These are phyloP conservation scores for Articulospora tetracladia DNA, from an alignment of 495 filamentous ascomycete genomes.

Conservation along the genomic window DNA sequence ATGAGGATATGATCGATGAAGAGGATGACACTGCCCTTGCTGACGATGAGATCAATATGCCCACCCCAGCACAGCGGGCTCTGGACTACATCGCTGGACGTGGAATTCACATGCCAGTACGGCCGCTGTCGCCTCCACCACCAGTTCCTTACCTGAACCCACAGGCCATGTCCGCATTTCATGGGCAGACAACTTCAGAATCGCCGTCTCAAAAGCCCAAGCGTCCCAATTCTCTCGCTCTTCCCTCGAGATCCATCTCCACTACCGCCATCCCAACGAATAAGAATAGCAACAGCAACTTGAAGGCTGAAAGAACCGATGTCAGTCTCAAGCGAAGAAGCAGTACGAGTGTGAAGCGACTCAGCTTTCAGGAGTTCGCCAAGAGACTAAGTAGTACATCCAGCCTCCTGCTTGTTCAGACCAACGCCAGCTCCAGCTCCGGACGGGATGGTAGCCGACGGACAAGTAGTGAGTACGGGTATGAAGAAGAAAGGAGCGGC, in stretches of 20 bases:
- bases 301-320: slow-evolving; percentile 4
- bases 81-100: slow-evolving; percentile 47
- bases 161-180: slow-evolving; percentile 22
- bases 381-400: slow-evolving; percentile 47
- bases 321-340: slow-evolving; percentile 37
- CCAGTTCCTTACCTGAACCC: slow-evolving; percentile 21
- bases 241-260: slow-evolving; percentile 21
- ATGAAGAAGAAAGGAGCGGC: not conserved
- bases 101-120: slow-evolving; percentile 16
- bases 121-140: slow-evolving; percentile 18
- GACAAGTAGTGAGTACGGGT: slow-evolving; percentile 38
- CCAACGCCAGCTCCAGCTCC: slow-evolving; percentile 32
- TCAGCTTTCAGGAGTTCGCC: slow-evolving; percentile 52
- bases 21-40: slow-evolving; percentile 39
- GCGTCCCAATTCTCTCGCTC: slow-evolving; percentile 17
- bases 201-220: slow-evolving; percentile 5
- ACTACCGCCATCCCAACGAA: slow-evolving; percentile 14
- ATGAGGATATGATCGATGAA: slow-evolving; percentile 21
- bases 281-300: slow-evolving; percentile 10
- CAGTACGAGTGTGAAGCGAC: slow-evolving; percentile 40
- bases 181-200: slow-evolving; percentile 2
- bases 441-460: slow-evolving; percentile 16
- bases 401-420: slow-evolving; percentile 49
- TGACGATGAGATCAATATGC: slow-evolving; percentile 29
- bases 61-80: slow-evolving; percentile 37